Evolutionary conservation across 2,329 filamentous ascomycete genomes (phyloP), one percentile per base, ranked within the genome.

Genomic region (Alternaria triticina): DNA sequence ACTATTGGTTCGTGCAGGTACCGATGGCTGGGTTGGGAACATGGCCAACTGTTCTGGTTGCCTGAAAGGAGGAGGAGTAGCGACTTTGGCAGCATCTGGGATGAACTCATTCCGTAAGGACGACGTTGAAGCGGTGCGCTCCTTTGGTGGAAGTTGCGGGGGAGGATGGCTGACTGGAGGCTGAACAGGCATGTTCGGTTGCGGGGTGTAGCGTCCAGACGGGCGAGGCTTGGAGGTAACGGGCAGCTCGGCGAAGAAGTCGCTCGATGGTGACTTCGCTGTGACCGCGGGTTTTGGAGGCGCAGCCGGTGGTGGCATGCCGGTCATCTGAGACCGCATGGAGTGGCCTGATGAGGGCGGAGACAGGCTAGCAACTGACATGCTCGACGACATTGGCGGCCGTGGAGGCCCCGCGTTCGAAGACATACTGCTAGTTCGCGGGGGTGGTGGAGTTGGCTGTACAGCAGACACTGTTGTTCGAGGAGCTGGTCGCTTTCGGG

Each of bases 371-470:
- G 78, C 64, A 15, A 70, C 67, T n/a, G 77, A 75, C 63, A 76
- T 73, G 59, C 64, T 77, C n/a, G 75, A 75, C 8, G 74, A 71
- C 8, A 72, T 73, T 11, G 66, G 46, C 9, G 72, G 73, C 15
- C 65, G 67, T 27, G 71, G 59, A 13, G 70, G 66, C 10, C 64
- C 71, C 52, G 66, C 43, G 46, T 57, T 70, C 2, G 64, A 72
- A 13, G 71, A 64, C 47, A 89, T 85, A 75, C 90, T 92, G 65
- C 86, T 88, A 70, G 85, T 91, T 70, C 91, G 84, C 13, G 86
- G 85, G 12, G 88, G 88, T 36, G 85, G 82, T 13, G 85, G 84
- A 43, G 82, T 75, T 6, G 82, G 76, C 30, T 85, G 81, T 45
- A 60, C 44, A 54, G 71, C 65, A 54, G 80, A 70, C n/a, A 75